A percentile compares a stretch with the other conserved stretches of the same genome.
Conservation (phyloP, 2,329 filamentous ascomycete species). For the Colletotrichum sp. region DNA sequence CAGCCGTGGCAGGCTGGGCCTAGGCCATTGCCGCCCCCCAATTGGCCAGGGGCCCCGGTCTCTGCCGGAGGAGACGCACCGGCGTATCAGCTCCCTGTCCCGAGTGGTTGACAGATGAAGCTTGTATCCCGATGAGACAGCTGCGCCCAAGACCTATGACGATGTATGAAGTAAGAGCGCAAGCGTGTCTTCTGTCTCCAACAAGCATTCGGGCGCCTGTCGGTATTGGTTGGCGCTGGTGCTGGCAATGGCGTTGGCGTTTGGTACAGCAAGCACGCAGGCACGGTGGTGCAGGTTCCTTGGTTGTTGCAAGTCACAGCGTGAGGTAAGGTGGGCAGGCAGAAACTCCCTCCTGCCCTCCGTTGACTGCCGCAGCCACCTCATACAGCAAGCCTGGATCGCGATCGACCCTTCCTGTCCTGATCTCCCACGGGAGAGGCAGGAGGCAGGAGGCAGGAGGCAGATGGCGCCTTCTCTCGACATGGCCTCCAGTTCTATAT, state of each 20-base stretch:
- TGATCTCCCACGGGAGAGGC: neutral
- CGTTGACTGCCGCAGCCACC: neutral
- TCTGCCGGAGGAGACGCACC: constrained; percentile 14
- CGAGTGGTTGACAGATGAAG: constrained; percentile 11
- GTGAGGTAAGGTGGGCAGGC: neutral
- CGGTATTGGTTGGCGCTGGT: neutral
- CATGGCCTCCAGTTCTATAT: constrained; percentile 9
- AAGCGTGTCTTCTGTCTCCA: neutral
- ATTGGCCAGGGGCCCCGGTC: neutral
- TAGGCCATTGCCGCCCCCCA: neutral
- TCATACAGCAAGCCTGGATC: neutral
- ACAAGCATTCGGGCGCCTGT: constrained; percentile 8
- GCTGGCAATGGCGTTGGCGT: neutral
- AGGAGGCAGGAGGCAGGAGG: neutral
- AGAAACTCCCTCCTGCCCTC: neutral
- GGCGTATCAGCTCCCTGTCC: neutral
- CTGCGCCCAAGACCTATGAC: constrained; percentile 23
- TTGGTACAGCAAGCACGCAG: neutral
- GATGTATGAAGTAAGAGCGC: constrained; percentile 14
- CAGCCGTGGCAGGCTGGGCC: constrained; percentile 12
- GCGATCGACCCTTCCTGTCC: neutral
- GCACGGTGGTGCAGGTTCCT: constrained; percentile 6
- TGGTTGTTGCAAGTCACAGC: constrained; percentile 8
- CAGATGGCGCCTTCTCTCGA: neutral
- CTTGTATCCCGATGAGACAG: constrained; percentile 18